phyloP scores from a whole-genome alignment of 306 rosid genomes.

The Rubus parviflorus region DNA sequence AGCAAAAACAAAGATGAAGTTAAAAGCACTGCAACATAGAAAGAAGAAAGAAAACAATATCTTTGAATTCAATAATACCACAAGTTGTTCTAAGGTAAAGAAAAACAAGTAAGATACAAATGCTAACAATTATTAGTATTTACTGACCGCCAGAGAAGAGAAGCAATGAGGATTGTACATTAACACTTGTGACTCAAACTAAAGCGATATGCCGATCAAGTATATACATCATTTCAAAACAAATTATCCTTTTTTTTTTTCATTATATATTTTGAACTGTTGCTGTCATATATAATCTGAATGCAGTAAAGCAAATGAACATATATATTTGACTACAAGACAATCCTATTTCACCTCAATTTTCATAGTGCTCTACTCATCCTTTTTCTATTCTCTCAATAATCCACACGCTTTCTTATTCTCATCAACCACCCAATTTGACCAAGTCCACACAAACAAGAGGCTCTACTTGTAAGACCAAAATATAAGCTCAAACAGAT shows the following conservation, averaged over 20 bases:
- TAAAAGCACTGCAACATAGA: constrained; percentile 7
- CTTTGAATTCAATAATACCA: background rate
- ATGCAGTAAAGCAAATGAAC: background rate
- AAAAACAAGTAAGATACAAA: background rate
- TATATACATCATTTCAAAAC: background rate
- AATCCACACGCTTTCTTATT: background rate
- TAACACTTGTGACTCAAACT: background rate
- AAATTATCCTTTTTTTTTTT: background rate
- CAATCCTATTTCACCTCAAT: background rate
- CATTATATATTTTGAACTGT: background rate
- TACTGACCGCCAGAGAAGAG: background rate
- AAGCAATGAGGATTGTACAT: background rate
- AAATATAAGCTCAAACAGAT: background rate
- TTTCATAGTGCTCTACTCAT: too few species aligned
- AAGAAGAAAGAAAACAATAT: constrained; percentile 2
- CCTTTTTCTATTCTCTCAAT: background rate
- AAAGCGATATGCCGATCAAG: background rate
- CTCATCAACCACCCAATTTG: constrained; percentile 20
- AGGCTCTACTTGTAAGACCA: background rate
- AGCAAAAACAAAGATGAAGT: constrained; percentile 13
- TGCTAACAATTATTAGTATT: background rate
- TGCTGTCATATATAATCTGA: background rate
- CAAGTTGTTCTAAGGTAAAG: background rate
- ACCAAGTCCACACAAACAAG: constrained; percentile 24
- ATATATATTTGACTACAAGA: background rate